phyloP scores from a whole-genome alignment of 352 stramenopile species.

The Bremia lactucae region DNA sequence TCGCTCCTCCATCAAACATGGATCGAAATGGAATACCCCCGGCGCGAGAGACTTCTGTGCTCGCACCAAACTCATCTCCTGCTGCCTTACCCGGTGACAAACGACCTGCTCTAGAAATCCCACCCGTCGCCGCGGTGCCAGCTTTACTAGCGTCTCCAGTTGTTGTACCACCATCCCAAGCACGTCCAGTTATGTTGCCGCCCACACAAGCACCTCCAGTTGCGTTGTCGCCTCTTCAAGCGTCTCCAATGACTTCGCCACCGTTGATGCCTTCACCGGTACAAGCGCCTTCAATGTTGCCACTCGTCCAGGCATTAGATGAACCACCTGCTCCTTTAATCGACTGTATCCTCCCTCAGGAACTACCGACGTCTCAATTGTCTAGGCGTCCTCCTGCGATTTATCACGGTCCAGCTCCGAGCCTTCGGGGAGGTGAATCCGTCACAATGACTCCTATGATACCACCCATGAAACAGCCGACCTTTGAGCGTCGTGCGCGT shows the following conservation, averaged over 20 bases:
- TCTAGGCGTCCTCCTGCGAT: constrained; percentile 20
- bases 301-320: constrained; percentile 9
- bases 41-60: constrained; percentile 4
- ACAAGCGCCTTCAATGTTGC: too few species aligned
- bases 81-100: constrained; percentile 34
- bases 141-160: constrained; percentile 8
- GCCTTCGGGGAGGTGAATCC: constrained; percentile 8
- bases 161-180: too few species aligned
- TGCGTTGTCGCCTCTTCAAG: too few species aligned
- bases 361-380: constrained; percentile 9
- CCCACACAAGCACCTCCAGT: too few species aligned
- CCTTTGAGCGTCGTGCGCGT: constrained; percentile 33
- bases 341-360: constrained; percentile 6
- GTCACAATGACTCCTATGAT: constrained; percentile 20
- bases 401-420: constrained; percentile 27
- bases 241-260: too few species aligned
- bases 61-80: constrained; percentile 36
- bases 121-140: neutral
- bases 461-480: constrained; percentile 14
- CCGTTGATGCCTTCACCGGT: too few species aligned
- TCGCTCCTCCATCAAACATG: constrained; percentile 24
- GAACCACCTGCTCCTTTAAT: constrained; percentile 7
- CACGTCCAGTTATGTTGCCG: too few species aligned
- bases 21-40: constrained; percentile 18
- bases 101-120: neutral